Base-by-base conservation (phyloP, 805 yeast species). In the Wickerhamiella dianesei region DNA sequence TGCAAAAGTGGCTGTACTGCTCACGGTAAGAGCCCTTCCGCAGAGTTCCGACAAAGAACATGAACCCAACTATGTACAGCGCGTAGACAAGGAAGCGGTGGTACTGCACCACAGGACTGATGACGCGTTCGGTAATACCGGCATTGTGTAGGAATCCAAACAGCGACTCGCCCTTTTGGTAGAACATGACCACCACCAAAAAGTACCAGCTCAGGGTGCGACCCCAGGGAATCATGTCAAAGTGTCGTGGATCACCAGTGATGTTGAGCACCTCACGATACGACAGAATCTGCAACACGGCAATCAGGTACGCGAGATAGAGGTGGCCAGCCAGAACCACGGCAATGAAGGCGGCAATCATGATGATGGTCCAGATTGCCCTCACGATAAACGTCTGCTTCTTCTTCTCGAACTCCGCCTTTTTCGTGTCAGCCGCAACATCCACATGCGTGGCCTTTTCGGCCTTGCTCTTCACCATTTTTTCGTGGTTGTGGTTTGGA, bases 1-100 rank as follows among this genome's bases (percentile, higher is more conserved):
- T 76, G 64, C 95, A 85, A 55, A 92, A 75, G 60, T 92, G 96
- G 18, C 89, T 86, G 69, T 89, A 89, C 67, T 92, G 98, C 68
- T 85, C 87, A 63, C 78, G 81, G 62, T 86, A 78, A 64, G 78
- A 82, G 18, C 95, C 96, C 62, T 83, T 88, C 58, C 87, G 82
- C 60, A 92, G 71, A 42, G 94, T 82, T 56, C 82, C 76, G 49
- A 92, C 96, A 62, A 92, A 92, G 54, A 86, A 76, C 44, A 92
- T 82, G 64, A 92, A 82, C 1, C 97, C 97, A 46, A 80, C 68
- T 46, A 88, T 78, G 65, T 86, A 92, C 47, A 88, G 65, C 56
- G 86, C 76, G 64, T 92, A 92, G 50, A 87, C 75, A 48, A 89
- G 72, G 57, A 92, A 82, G 58, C 78, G 78, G 64, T 92, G 97